Evolutionary conservation across 805 yeast genomes (phyloP), one percentile per base, ranked within the genome.

Genomic region (Kuraishia hungarica): DNA sequence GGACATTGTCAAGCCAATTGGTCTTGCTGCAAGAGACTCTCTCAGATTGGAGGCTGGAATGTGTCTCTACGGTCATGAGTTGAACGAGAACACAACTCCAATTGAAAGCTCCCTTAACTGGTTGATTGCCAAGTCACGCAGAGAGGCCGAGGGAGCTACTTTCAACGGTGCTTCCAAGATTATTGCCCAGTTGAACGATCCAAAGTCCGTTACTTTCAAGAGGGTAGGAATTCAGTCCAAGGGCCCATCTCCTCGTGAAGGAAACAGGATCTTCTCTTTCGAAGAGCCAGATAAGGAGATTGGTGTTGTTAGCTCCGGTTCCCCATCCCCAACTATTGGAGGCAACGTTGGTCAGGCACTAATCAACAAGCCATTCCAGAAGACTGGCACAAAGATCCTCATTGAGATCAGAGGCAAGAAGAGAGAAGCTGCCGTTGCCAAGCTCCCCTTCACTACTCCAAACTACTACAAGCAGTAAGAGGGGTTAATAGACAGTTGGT

Each of bases 21-120:
- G 99, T 3, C 81, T 94, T 53, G 99, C 98, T n/a, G 98, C 99
- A 1, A 84, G 99, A 70, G 99, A 94, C 69, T 89, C 97, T 11
- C 77, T 94, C 61, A 82, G 99, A 65, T 74, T 94, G 53, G 99
- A 94, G 74, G 99, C 99, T 3, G 99, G 99, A 35, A 89, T 94
- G 97, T 94, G 99, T 71, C 77, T 94, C 55, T 94, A 94, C 64
- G 99, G 99, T 1, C 87, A 91, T 67, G 99, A 94, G 70, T 77
- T 94, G 63, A 81, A 79, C 58, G 96, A 90, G 62, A 69, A 72
- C 13, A 83, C 81, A 29, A 86, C 97, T 1, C 99, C 99, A 11
- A 82, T 93, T 2, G 96, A 91, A 62, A 96, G 94, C 0, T 83
- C 94, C 0, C 78, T 94, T 60, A 79, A 91, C 52, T 94, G 99